phyloP scores from a whole-genome alignment of 768 basidiomycete species.

The Psilocybe tampanensis region DNA sequence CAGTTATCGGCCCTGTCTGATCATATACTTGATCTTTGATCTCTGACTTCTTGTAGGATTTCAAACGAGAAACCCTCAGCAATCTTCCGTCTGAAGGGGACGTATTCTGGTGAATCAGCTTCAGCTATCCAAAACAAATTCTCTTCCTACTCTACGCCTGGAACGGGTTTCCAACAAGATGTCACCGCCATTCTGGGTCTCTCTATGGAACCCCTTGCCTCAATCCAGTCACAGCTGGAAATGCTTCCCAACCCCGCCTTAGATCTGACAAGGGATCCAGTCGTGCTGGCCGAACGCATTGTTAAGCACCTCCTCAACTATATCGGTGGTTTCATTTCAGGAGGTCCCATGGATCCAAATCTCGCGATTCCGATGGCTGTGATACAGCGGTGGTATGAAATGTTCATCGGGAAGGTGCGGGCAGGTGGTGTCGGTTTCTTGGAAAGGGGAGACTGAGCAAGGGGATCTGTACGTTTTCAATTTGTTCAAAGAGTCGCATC shows the following conservation, averaged over 20 bases:
- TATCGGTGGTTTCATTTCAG: constrained; percentile 62
- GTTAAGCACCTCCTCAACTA: constrained; percentile 80
- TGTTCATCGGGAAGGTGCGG: constrained; percentile 58
- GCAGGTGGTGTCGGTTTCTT: constrained; percentile 64
- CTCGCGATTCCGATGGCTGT: constrained; percentile 62
- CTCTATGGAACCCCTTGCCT: constrained; percentile 72
- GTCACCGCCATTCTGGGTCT: constrained; percentile 80
- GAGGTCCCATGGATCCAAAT: constrained; percentile 47
- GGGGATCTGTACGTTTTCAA: neutral
- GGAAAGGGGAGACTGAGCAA: constrained; percentile 44
- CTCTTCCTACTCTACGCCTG: constrained; percentile 29
- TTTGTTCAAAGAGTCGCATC: no score
- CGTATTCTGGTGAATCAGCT: constrained; percentile 36
- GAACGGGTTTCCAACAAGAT: constrained; percentile 42
- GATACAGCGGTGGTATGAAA: constrained; percentile 74
- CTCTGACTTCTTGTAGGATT: constrained; percentile 50
- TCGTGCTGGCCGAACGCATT: constrained; percentile 64
- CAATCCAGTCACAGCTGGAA: constrained; percentile 62
- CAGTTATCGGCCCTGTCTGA: constrained; percentile 26
- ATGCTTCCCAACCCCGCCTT: constrained; percentile 37
- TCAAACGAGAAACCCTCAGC: constrained; percentile 91
- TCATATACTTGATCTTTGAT: neutral
- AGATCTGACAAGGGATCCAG: constrained; percentile 44
- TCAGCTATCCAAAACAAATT: constrained; percentile 45
- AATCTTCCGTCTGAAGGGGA: constrained; percentile 80